Conservation (phyloP, 805 yeast species). For the Spathaspora boniae region DNA sequence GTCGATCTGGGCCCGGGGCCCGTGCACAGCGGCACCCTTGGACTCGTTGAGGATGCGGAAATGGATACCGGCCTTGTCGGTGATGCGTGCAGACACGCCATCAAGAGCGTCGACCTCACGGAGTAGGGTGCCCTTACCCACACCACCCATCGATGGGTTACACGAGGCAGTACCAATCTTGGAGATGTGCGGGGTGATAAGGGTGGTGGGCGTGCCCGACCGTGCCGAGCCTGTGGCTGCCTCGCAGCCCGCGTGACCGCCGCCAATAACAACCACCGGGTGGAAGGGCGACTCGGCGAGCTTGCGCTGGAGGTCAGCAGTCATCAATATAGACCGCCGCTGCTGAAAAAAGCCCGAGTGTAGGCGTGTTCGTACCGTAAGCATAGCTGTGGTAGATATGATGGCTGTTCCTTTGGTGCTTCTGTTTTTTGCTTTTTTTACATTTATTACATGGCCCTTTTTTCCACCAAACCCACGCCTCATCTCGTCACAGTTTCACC, state of each 20-base stretch:
- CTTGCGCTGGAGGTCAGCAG: slow-evolving; percentile 30
- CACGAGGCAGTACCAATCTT: slow-evolving; percentile 95
- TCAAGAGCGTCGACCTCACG: slow-evolving; percentile 95
- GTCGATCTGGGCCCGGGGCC: slow-evolving; percentile 96
- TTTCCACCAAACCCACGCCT: no score
- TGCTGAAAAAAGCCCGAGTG: background rate
- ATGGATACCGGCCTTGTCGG: slow-evolving; percentile 91
- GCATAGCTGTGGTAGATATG: no score
- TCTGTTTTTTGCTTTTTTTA: no score
- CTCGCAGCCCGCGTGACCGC: slow-evolving; percentile 98
- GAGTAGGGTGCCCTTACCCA: slow-evolving; percentile 91
- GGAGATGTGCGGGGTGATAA: slow-evolving; percentile 70
- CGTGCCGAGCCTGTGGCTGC: slow-evolving; percentile 94
- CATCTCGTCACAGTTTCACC: no score
- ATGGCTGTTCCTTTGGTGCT: no score
- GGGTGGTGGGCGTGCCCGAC: slow-evolving; percentile 63
- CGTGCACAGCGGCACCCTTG: slow-evolving; percentile 97
- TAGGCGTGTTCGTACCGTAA: background rate
- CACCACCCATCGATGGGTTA: slow-evolving; percentile 97
- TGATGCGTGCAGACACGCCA: slow-evolving; percentile 83
- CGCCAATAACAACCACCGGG: slow-evolving; percentile 90
- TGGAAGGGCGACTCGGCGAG: slow-evolving; percentile 28
- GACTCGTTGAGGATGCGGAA: slow-evolving; percentile 82
- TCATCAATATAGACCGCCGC: slow-evolving; percentile 22
- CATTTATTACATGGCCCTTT: no score